Evolutionary conservation across 176 grass and related monocot genomes (phyloP).

Genomic region (Melocanna baccifera): DNA sequence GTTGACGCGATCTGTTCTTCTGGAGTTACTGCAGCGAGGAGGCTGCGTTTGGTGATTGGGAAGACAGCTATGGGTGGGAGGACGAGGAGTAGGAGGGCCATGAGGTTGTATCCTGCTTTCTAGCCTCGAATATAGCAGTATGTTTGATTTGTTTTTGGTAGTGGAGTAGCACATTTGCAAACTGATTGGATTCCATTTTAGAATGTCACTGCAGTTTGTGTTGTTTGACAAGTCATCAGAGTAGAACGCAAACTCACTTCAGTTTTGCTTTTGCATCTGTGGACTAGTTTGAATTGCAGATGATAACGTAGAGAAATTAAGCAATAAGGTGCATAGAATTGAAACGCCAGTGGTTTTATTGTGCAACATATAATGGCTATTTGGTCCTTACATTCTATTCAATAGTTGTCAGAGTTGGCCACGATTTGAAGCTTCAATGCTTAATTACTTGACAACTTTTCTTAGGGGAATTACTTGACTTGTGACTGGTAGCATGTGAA

Average conservation of each 20-base stretch:
- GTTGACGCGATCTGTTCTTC: too few relatives aligned
- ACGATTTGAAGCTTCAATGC: neutral
- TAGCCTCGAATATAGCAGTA: neutral
- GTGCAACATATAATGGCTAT: neutral
- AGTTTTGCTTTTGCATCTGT: neutral
- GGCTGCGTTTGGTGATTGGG: too few relatives aligned
- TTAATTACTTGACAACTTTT: neutral
- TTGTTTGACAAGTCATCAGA: neutral
- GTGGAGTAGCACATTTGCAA: neutral
- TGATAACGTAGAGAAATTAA: neutral
- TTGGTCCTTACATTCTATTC: neutral
- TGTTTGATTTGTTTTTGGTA: neutral
- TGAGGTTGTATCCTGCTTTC: neutral
- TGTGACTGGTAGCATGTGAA: neutral
- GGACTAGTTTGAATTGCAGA: neutral
- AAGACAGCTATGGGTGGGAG: too few relatives aligned
- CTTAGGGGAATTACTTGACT: neutral
- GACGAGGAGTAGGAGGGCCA: too few relatives aligned
- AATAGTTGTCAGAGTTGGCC: neutral
- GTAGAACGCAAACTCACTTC: neutral
- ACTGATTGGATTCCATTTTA: neutral
- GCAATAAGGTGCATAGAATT: neutral
- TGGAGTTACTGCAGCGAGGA: too few relatives aligned
- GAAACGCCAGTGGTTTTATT: neutral
- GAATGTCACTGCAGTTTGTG: neutral